Evolutionary conservation across 2,329 filamentous ascomycete species (phyloP).

Genomic region (Colletotrichum horii): DNA sequence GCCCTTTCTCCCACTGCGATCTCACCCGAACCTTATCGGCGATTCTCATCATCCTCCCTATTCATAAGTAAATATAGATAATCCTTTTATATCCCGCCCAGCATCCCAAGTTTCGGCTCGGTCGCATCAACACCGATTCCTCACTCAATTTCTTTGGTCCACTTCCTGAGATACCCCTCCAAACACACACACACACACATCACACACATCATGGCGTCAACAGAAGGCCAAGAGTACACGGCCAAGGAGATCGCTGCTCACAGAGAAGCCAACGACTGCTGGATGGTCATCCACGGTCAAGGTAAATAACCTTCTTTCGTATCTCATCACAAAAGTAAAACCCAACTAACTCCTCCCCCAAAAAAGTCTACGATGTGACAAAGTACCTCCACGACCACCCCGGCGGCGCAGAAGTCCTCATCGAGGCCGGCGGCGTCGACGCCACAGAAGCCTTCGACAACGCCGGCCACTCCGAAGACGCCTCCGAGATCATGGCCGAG

Average conservation of each 20-base stretch:
- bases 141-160: background rate
- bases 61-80: background rate
- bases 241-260: slow-evolving; percentile 54
- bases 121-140: background rate
- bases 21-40: background rate
- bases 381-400: slow-evolving; percentile 65
- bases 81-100: background rate
- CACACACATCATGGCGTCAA: slow-evolving; percentile 5
- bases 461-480: slow-evolving; percentile 77
- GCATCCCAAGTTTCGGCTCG: background rate
- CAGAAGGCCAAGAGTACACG: slow-evolving; percentile 32
- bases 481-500: slow-evolving; percentile 45
- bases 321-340: background rate
- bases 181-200: background rate
- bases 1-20: background rate
- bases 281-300: slow-evolving; percentile 62
- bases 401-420: slow-evolving; percentile 78
- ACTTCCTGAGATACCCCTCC: background rate
- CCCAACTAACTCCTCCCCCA: background rate
- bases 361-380: slow-evolving; percentile 62
- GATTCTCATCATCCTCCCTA: background rate
- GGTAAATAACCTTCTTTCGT: too few species aligned
- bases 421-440: slow-evolving; percentile 80
- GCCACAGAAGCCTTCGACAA: slow-evolving; percentile 83
- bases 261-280: slow-evolving; percentile 51